These are phyloP conservation scores for Spergularia marina DNA, from an alignment of 148 eudicot species.

Conservation along the genomic window DNA sequence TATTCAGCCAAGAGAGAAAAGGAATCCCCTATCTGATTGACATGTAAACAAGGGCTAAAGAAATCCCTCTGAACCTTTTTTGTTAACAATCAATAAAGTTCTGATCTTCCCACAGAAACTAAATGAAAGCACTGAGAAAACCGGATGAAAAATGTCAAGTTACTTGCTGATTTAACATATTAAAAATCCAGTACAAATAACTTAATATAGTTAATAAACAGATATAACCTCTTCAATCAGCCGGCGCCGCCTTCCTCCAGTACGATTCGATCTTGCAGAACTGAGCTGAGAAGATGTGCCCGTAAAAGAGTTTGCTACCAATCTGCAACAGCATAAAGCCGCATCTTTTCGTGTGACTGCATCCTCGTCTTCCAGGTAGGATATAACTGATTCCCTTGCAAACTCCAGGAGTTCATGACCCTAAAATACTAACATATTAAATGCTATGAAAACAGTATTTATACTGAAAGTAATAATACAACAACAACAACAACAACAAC, in stretches of 20 bases:
- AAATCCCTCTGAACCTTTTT: neutral
- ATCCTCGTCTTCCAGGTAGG: constrained; percentile 88
- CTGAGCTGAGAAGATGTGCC: constrained; percentile 53
- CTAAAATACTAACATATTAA: constrained; percentile 33
- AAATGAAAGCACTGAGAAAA: neutral
- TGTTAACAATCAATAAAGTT: neutral
- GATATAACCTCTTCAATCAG: constrained; percentile 80
- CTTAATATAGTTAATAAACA: constrained; percentile 1
- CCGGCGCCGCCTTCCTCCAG: constrained; percentile 76
- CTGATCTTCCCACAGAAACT: neutral
- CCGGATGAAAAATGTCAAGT: neutral
- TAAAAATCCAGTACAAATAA: neutral
- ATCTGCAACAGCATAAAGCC: constrained; percentile 87
- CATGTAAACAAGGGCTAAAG: too few relatives aligned
- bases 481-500: too few relatives aligned
- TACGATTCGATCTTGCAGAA: constrained; percentile 66
- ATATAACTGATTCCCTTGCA: constrained; percentile 71
- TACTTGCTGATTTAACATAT: neutral
- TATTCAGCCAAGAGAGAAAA: neutral
- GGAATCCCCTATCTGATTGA: neutral
- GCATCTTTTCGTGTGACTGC: constrained; percentile 86
- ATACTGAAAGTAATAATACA: too few relatives aligned
- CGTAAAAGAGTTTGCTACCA: constrained; percentile 71
- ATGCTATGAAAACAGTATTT: too few relatives aligned
- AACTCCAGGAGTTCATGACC: constrained; percentile 95